These are phyloP conservation scores for Carallia pectinifolia DNA, from an alignment of 345 rosid species.

Conservation along the genomic window DNA sequence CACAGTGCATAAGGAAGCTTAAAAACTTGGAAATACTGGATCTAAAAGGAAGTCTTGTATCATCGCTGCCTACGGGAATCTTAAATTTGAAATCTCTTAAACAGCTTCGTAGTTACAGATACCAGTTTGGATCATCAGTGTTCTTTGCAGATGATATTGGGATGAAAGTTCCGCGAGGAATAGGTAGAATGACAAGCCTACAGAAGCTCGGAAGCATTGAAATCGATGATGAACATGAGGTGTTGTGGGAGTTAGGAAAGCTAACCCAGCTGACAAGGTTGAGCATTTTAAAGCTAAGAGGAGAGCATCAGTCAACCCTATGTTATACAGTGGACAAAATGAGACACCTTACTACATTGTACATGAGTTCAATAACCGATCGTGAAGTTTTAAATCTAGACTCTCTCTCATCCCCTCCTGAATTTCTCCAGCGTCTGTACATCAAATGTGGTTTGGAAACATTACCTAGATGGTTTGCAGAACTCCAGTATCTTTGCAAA, in stretches of 20 bases:
- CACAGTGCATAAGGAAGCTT: slow-evolving; percentile 12
- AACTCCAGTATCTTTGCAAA: slow-evolving; percentile 9
- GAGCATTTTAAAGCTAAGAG: slow-evolving; percentile 11
- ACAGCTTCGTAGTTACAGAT: slow-evolving; percentile 4
- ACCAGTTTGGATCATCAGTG: not conserved
- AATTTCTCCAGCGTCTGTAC: not conserved
- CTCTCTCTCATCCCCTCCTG: slow-evolving; percentile 4
- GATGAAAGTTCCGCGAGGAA: slow-evolving; percentile 11
- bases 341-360: slow-evolving; percentile 1
- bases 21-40: slow-evolving; percentile 13
- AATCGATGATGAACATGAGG: not conserved
- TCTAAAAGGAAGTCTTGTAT: slow-evolving; percentile 3
- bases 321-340: not conserved
- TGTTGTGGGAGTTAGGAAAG: slow-evolving; percentile 12
- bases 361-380: not conserved
- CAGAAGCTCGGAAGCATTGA: slow-evolving; percentile 6
- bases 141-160: slow-evolving; percentile 6
- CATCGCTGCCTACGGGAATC: slow-evolving; percentile 11
- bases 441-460: not conserved
- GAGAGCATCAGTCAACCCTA: not conserved
- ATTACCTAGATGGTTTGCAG: slow-evolving; percentile 10
- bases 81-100: slow-evolving; percentile 4
- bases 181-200: slow-evolving; percentile 10
- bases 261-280: slow-evolving; percentile 16
- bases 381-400: not conserved